Conservation (phyloP, 2,329 filamentous ascomycete genomes). For the Trichoderma aggressivum region DNA sequence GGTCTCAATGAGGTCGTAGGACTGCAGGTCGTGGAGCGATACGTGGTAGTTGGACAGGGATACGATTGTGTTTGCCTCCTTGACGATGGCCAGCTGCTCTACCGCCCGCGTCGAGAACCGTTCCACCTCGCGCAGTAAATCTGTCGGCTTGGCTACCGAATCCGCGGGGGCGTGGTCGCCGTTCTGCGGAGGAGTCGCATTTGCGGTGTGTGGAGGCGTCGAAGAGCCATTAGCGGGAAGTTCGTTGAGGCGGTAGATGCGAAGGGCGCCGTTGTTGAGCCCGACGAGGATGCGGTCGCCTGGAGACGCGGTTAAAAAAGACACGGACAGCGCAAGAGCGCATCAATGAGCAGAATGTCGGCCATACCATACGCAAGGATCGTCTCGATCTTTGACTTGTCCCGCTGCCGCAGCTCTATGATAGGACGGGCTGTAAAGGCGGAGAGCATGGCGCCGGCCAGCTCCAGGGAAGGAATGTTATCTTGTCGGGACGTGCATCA, state of each 20-base stretch:
- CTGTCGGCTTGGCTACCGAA: slow-evolving; percentile 57
- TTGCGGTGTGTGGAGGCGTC: slow-evolving; percentile 29
- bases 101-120: slow-evolving; percentile 88
- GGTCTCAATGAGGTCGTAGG: slow-evolving; percentile 75
- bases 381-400: slow-evolving; percentile 96
- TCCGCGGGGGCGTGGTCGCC: slow-evolving; percentile 30
- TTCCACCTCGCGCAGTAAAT: slow-evolving; percentile 86
- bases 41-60: slow-evolving; percentile 88
- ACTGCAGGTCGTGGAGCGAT: slow-evolving; percentile 84
- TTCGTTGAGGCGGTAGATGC: slow-evolving; percentile 89
- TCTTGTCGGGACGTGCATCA: slow-evolving; percentile 31
- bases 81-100: slow-evolving; percentile 92
- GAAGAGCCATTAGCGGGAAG: slow-evolving; percentile 37
- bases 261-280: slow-evolving; percentile 81
- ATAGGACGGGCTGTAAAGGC: slow-evolving; percentile 95
- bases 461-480: slow-evolving; percentile 37
- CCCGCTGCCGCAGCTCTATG: slow-evolving; percentile 91
- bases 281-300: slow-evolving; percentile 90
- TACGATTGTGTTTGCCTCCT: slow-evolving; percentile 87
- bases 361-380: slow-evolving; percentile 79
- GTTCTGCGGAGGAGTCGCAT: slow-evolving; percentile 29
- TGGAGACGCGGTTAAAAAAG: slow-evolving; percentile 31
- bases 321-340: background rate
- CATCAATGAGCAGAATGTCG: background rate
- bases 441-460: slow-evolving; percentile 74